Evolutionary conservation across 1,284 basidiomycete species (phyloP).

Genomic region (Ceratorhiza oryzae-sativae): DNA sequence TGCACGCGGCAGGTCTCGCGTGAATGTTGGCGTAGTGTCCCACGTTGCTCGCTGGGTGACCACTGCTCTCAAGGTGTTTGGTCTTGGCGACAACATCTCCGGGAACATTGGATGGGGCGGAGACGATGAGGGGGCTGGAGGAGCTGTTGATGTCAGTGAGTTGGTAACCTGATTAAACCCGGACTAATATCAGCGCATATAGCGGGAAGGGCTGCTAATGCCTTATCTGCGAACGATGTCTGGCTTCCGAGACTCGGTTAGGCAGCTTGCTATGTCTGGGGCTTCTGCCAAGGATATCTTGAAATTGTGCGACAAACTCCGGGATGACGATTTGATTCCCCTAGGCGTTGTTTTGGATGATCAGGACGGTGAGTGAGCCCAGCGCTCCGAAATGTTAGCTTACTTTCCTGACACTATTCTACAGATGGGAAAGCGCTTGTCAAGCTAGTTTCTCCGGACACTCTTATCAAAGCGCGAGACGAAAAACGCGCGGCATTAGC

Average conservation of each 20-base stretch:
- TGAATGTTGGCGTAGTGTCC: conserved; percentile 67
- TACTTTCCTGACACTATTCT: conserved; percentile 9
- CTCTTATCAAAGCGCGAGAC: conserved; percentile 84
- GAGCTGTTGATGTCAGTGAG: conserved; percentile 62
- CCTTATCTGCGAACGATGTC: conserved; percentile 89
- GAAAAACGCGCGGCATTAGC: conserved; percentile 83
- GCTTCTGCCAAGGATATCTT: conserved; percentile 78
- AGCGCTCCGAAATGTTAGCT: no score
- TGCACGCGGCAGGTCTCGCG: conserved; percentile 46
- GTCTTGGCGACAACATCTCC: conserved; percentile 78
- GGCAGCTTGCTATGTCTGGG: conserved; percentile 80
- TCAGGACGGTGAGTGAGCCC: conserved; percentile 74
- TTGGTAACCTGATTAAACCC: conserved; percentile 40
- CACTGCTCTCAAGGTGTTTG: conserved; percentile 93
- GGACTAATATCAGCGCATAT: conserved; percentile 30
- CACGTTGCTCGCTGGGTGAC: conserved; percentile 86
- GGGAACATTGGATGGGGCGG: conserved; percentile 56
- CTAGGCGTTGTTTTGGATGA: conserved; percentile 97
- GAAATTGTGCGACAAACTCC: conserved; percentile 84
- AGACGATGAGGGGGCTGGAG: conserved; percentile 49
- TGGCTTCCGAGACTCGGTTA: conserved; percentile 89
- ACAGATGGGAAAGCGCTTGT: conserved; percentile 92
- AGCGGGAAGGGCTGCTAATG: conserved; percentile 88
- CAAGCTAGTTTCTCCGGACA: conserved; percentile 86
- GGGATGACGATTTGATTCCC: conserved; percentile 89